These are phyloP conservation scores for Stellera chamaejasme DNA, from an alignment of 345 rosid genomes.

Conservation along the genomic window DNA sequence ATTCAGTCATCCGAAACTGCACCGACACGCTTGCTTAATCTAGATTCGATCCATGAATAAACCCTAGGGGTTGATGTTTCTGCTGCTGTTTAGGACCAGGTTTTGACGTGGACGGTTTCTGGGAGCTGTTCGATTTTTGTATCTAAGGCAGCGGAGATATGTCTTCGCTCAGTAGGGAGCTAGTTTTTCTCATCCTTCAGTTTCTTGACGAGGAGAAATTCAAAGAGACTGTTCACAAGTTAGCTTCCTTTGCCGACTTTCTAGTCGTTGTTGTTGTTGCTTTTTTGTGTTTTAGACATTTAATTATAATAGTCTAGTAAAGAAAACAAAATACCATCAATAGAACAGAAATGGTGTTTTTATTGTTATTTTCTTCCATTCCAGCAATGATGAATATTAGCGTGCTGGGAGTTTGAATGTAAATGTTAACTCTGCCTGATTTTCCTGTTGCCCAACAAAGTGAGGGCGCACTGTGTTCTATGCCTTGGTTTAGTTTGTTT, in stretches of 20 bases:
- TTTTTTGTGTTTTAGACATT: background rate
- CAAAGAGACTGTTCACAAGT: slow-evolving; percentile 12
- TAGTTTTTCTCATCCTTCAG: slow-evolving; percentile 16
- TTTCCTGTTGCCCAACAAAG: too few species aligned
- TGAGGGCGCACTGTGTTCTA: too few species aligned
- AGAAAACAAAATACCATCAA: background rate
- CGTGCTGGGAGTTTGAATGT: too few species aligned
- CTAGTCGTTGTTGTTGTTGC: too few species aligned
- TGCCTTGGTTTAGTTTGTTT: too few species aligned
- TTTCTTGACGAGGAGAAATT: slow-evolving; percentile 13
- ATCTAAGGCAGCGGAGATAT: background rate
- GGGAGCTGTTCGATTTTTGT: background rate
- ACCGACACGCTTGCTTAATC: background rate
- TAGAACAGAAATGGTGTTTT: background rate
- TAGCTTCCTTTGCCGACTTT: background rate
- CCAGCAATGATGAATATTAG: background rate
- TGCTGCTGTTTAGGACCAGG: background rate
- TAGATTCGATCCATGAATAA: slow-evolving; percentile 1
- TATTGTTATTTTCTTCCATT: background rate
- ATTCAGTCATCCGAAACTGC: background rate
- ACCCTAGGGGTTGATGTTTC: background rate
- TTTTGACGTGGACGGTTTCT: slow-evolving; percentile 1
- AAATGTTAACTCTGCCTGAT: too few species aligned
- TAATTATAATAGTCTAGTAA: background rate
- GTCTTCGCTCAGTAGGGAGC: slow-evolving; percentile 13